Percentiles rank a stretch among this genome's conserved stretches.
phyloP scores from a whole-genome alignment of 2,329 filamentous ascomycete species.

The Setomelanomma holmii region DNA sequence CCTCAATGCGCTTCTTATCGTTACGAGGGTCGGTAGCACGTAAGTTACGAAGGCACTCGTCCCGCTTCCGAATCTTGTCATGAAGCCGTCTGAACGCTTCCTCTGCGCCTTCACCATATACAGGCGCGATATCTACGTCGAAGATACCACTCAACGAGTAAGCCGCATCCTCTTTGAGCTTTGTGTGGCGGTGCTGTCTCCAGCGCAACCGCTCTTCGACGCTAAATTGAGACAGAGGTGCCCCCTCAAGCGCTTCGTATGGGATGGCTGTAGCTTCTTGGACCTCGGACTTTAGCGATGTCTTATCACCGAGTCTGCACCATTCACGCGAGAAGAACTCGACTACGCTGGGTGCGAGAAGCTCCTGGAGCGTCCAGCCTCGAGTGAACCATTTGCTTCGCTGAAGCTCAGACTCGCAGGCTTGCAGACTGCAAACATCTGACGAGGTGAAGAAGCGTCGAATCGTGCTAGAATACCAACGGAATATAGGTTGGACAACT shows the following conservation, averaged over 20 bases:
- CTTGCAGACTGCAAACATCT: slow-evolving; percentile 17
- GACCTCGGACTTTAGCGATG: not conserved
- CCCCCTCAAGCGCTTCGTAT: not conserved
- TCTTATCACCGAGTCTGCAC: slow-evolving; percentile 11
- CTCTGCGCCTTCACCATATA: slow-evolving; percentile 6
- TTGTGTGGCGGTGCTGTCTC: slow-evolving; percentile 16
- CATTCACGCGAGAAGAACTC: slow-evolving; percentile 23
- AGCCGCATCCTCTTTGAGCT: slow-evolving; percentile 4
- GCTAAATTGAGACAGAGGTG: slow-evolving; percentile 4
- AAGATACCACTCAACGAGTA: slow-evolving; percentile 14
- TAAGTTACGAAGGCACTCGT: no score
- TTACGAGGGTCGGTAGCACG: slow-evolving; percentile 8
- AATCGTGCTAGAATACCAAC: no score
- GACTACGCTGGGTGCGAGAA: slow-evolving; percentile 18
- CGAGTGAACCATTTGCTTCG: not conserved
- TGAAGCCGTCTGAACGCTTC: slow-evolving; percentile 18
- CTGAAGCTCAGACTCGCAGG: not conserved
- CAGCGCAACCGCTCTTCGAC: slow-evolving; percentile 17
- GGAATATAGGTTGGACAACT: no score
- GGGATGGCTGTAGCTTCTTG: slow-evolving; percentile 12
- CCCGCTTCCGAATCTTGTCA: slow-evolving; percentile 10
- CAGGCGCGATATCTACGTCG: slow-evolving; percentile 4
- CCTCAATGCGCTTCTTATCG: no score
- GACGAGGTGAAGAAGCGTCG: slow-evolving; percentile 8
- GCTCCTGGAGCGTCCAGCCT: slow-evolving; percentile 2